Conservation (phyloP, 1,139 yeast genomes). For the Geotrichum restrictum region DNA sequence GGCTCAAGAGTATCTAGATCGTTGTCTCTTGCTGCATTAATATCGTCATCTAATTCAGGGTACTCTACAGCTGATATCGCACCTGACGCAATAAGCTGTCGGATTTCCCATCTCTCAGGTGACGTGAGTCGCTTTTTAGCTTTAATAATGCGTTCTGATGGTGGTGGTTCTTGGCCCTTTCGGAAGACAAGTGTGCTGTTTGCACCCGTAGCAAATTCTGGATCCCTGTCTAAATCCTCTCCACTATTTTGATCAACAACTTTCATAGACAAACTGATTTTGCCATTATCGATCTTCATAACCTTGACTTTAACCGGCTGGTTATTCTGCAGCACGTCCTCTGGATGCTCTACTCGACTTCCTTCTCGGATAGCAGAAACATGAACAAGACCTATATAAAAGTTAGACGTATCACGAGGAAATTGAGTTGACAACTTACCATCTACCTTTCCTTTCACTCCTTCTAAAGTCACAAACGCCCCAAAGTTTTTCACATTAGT, state of each 20-base stretch:
- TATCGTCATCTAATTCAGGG: constrained; percentile 62
- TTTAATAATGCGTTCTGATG: background rate
- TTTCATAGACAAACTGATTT: constrained; percentile 63
- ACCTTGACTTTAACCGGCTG: constrained; percentile 69
- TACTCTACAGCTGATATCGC: constrained; percentile 65
- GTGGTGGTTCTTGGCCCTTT: constrained; percentile 9
- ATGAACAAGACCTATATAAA: constrained; percentile 52
- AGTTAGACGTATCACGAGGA: background rate
- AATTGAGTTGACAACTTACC: constrained; percentile 41
- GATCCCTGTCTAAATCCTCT: constrained; percentile 34
- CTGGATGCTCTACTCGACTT: constrained; percentile 52
- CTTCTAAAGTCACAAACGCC: constrained; percentile 60
- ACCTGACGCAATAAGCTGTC: constrained; percentile 79
- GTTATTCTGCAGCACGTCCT: constrained; percentile 53
- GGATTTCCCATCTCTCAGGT: constrained; percentile 87
- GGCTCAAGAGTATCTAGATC: constrained; percentile 39
- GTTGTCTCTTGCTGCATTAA: constrained; percentile 35
- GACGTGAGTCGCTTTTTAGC: constrained; percentile 57
- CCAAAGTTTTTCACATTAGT: constrained; percentile 65
- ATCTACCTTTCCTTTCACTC: constrained; percentile 40
- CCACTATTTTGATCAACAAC: constrained; percentile 75
- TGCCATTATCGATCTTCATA: constrained; percentile 45
- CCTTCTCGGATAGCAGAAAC: constrained; percentile 57
- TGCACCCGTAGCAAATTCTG: constrained; percentile 22
- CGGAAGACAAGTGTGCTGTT: constrained; percentile 20